Percentiles rank a stretch among this genome's conserved stretches.
phyloP scores from a whole-genome alignment of 192 early-diverging fungal species.

The Backusella circina region DNA sequence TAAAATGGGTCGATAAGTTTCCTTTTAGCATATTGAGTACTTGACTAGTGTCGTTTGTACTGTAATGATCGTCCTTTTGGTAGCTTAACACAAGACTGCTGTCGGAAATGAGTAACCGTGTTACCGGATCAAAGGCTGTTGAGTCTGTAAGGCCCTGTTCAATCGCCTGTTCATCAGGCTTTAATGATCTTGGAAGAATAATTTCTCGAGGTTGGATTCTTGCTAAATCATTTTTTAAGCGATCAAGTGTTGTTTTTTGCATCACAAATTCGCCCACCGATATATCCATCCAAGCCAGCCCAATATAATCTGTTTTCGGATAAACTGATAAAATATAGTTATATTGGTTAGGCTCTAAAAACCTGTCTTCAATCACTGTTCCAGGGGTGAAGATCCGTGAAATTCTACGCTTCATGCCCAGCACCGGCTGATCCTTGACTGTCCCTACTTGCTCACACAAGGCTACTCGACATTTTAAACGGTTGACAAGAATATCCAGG shows the following conservation, averaged over 20 bases:
- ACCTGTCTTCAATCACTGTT: constrained; percentile 77
- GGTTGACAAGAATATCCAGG: constrained; percentile 60
- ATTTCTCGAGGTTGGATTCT: constrained; percentile 87
- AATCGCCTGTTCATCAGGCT: constrained; percentile 9
- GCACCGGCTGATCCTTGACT: constrained; percentile 35
- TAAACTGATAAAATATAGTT: constrained; percentile 73
- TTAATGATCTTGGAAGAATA: constrained; percentile 43
- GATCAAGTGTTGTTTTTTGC: constrained; percentile 41
- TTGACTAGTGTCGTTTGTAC: background rate
- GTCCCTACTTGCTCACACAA: constrained; percentile 64
- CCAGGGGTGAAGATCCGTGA: constrained; percentile 84
- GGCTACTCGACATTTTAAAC: constrained; percentile 57
- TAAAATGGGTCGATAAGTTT: background rate
- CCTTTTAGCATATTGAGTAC: background rate
- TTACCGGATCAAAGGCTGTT: constrained; percentile 21
- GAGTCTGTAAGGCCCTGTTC: constrained; percentile 10
- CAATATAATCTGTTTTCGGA: constrained; percentile 35
- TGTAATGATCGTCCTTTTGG: background rate
- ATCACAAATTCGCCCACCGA: constrained; percentile 87
- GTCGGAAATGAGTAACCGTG: background rate
- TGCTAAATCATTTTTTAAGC: constrained; percentile 65
- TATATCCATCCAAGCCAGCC: constrained; percentile 89
- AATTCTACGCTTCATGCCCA: constrained; percentile 62
- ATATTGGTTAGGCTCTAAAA: constrained; percentile 60
- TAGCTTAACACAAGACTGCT: constrained; percentile 22